These are phyloP conservation scores for Paraconiothyrium brasiliense DNA, from an alignment of 2,329 filamentous ascomycete genomes.

Conservation along the genomic window DNA sequence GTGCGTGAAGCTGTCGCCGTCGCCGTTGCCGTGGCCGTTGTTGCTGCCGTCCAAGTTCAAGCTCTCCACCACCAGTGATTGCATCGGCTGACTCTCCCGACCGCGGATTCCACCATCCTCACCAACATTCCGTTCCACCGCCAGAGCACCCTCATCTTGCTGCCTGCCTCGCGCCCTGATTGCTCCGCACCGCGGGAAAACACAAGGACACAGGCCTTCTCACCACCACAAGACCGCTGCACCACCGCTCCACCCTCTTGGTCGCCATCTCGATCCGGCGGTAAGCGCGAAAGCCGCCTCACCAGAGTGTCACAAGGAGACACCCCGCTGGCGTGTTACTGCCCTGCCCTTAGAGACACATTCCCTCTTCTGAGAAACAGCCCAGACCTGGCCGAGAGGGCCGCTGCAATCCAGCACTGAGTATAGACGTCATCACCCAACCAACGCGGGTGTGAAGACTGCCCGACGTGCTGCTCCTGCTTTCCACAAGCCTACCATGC, in stretches of 20 bases:
- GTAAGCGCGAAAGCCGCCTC: conserved; percentile 34
- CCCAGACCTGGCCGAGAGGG: conserved; percentile 6
- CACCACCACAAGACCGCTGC: background rate
- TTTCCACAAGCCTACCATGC: conserved; percentile 37
- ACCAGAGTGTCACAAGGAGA: conserved; percentile 27
- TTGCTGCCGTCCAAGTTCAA: conserved; percentile 18
- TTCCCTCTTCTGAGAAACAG: conserved; percentile 14
- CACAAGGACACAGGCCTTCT: background rate
- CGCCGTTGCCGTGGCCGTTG: conserved; percentile 30
- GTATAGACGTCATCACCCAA: conserved; percentile 19
- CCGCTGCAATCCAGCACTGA: conserved; percentile 15
- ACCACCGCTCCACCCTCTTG: background rate
- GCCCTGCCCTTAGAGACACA: conserved; percentile 17
- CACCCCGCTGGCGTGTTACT: conserved; percentile 17
- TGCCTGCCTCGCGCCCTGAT: background rate
- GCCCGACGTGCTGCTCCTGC: conserved; percentile 12
- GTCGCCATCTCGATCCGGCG: conserved; percentile 12
- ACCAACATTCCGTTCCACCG: conserved; percentile 4
- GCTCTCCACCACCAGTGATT: background rate
- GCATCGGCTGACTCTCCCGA: background rate
- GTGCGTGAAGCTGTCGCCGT: conserved; percentile 21
- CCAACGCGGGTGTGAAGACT: conserved; percentile 14
- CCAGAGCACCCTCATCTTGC: background rate
- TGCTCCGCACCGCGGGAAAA: conserved; percentile 5
- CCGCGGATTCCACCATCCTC: conserved; percentile 4